Evolutionary conservation across 345 rosid species (phyloP).

Genomic region (Eucalyptus cloeziana): DNA sequence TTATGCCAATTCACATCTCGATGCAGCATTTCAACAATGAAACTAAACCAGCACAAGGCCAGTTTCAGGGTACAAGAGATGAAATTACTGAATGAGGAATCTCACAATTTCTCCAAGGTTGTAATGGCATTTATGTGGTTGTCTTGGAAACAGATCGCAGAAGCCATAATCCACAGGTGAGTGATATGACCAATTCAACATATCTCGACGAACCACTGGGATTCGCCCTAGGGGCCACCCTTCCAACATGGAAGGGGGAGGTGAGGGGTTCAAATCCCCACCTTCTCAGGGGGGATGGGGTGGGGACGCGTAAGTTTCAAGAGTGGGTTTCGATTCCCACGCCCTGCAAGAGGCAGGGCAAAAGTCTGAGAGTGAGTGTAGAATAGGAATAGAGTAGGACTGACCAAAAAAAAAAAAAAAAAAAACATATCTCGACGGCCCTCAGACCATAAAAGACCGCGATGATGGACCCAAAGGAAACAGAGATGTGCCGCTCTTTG

Average conservation of each 20-base stretch:
- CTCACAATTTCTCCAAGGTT: neutral
- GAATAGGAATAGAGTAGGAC: too few relatives aligned
- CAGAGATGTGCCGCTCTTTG: conserved; percentile 6
- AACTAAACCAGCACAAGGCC: neutral
- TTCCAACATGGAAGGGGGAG: too few relatives aligned
- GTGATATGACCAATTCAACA: neutral
- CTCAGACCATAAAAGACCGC: neutral
- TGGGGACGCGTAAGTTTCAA: too few relatives aligned
- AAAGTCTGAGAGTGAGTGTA: too few relatives aligned
- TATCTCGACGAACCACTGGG: neutral
- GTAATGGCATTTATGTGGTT: neutral
- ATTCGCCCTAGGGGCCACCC: too few relatives aligned
- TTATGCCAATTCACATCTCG: neutral
- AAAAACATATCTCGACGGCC: too few relatives aligned
- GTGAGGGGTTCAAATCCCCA: too few relatives aligned
- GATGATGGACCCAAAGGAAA: neutral
- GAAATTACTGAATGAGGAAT: neutral
- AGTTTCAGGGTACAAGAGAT: neutral
- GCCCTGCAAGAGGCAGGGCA: too few relatives aligned
- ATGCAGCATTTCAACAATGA: neutral
- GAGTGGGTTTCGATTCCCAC: too few relatives aligned
- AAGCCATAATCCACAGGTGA: neutral
- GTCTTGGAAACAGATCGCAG: neutral
- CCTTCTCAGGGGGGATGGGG: too few relatives aligned
- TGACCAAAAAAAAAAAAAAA: too few relatives aligned